Evolutionary conservation across 2,329 filamentous ascomycete species (phyloP).

Genomic region (Hypoxylon sp.): DNA sequence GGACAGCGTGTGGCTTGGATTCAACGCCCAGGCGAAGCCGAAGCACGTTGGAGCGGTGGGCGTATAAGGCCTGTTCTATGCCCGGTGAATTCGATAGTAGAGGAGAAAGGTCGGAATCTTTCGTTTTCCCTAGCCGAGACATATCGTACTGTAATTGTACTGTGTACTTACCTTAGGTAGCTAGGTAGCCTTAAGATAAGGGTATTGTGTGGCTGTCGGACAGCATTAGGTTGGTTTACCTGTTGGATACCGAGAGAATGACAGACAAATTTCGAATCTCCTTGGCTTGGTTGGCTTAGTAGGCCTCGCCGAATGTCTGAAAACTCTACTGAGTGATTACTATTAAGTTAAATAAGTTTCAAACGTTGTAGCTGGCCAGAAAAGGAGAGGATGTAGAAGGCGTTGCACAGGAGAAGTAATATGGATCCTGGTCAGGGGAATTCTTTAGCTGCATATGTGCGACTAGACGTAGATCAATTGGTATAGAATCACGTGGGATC

Average conservation of each 20-base stretch:
- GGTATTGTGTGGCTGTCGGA: too few species aligned
- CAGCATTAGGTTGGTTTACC: too few species aligned
- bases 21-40: slow-evolving; percentile 31
- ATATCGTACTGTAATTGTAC: background rate
- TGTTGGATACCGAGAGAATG: too few species aligned
- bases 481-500: slow-evolving; percentile 9
- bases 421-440: background rate
- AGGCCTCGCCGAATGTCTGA: too few species aligned
- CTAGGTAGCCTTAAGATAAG: too few species aligned
- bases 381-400: background rate
- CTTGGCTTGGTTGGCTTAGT: too few species aligned
- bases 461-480: background rate
- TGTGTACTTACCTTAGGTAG: background rate
- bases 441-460: background rate
- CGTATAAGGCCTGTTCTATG: slow-evolving; percentile 2
- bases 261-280: too few species aligned
- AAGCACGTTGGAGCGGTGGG: slow-evolving; percentile 28
- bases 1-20: slow-evolving; percentile 44
- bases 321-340: too few species aligned
- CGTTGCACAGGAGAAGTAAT: background rate
- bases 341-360: too few species aligned
- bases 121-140: too few species aligned
- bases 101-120: background rate
- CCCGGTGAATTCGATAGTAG: background rate
- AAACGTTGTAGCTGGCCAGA: too few species aligned